phyloP scores from a whole-genome alignment of 2,329 filamentous ascomycete species.

The Hypoxylon rubiginosum region DNA sequence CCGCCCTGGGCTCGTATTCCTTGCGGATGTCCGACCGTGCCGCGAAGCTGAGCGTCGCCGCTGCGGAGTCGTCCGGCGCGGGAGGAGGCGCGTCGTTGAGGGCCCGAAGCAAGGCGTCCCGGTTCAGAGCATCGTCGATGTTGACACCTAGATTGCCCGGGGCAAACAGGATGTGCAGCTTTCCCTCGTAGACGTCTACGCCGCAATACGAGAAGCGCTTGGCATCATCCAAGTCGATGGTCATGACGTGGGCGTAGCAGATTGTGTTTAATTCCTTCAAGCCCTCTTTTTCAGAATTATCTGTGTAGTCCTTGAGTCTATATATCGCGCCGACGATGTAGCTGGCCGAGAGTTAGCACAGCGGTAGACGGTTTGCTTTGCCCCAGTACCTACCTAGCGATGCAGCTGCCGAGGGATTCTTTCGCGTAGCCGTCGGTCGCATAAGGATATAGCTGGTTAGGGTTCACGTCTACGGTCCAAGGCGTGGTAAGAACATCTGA shows the following conservation, averaged over 20 bases:
- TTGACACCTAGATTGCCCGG: constrained; percentile 61
- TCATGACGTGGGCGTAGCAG: constrained; percentile 58
- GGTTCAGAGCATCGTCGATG: constrained; percentile 56
- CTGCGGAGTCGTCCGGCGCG: constrained; percentile 31
- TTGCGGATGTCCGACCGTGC: constrained; percentile 59
- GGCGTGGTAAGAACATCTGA: constrained; percentile 60
- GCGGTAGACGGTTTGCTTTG: background rate
- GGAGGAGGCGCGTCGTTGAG: constrained; percentile 59
- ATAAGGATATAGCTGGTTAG: constrained; percentile 63
- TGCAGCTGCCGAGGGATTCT: constrained; percentile 59
- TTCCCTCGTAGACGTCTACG: constrained; percentile 59
- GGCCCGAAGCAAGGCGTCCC: constrained; percentile 57
- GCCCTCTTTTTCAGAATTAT: constrained; percentile 55
- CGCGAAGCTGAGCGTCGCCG: constrained; percentile 56
- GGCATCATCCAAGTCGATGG: constrained; percentile 62
- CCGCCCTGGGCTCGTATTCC: constrained; percentile 61
- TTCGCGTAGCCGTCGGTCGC: constrained; percentile 58
- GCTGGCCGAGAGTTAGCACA: constrained; percentile 48
- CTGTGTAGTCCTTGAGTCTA: constrained; percentile 57
- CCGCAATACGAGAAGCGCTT: constrained; percentile 61
- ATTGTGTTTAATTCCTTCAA: constrained; percentile 64
- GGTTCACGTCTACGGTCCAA: constrained; percentile 66
- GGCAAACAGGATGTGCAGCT: constrained; percentile 64
- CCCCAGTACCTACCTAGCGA: constrained; percentile 56
- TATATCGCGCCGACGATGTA: constrained; percentile 60